Evolutionary conservation across 108 stramenopile genomes (phyloP), one percentile per base, ranked within the genome.

Genomic region (Nannochloropsis gaditana): DNA sequence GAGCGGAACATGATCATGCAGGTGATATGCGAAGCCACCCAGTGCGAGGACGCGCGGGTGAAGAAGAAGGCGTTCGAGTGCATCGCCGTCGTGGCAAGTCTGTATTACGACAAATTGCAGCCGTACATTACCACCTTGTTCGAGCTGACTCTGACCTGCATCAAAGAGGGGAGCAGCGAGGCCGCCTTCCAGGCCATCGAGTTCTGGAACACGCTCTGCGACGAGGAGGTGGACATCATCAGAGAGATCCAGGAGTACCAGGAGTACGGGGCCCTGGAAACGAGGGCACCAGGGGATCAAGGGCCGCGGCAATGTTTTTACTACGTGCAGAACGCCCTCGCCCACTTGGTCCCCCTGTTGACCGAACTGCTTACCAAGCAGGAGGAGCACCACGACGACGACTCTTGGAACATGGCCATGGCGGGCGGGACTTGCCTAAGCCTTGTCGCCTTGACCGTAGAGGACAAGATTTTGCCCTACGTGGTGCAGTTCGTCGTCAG

Each of bases 1-100:
- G 96, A 98, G 89, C 91, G 98, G 9, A 93, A 96, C 84, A 93
- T 94, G 89, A 97, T 98, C 89, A 96, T 98, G 95, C 92, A 93
- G 83, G 94, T 94, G 43, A 92, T 97, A 83, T 96, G 95, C 88
- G 96, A 96, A 50, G 96, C 97, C 10, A 96, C 96, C 10, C 93
- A 95, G 81, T 91, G 92, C 80, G 80, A 83, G 9, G 93, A 96
- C 87, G 86, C 88, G 9, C 45, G 83, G 11, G 94, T 97, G 44
- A 92, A 96, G 31, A 89, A 87, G n/a, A 92, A 87, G 19, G 96
- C 96, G 5, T 98, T 93, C 89, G 95, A 95, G 85, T 95, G 95
- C 87, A 93, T 96, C 79, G 93, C 93, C 15, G 93, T 92, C 43
- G 92, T 97, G 85, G 96, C 96, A 19, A 90, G 91, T 83, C 91